Conservation (phyloP, 2,329 filamentous ascomycete species). For the Epicoccum nigrum region DNA sequence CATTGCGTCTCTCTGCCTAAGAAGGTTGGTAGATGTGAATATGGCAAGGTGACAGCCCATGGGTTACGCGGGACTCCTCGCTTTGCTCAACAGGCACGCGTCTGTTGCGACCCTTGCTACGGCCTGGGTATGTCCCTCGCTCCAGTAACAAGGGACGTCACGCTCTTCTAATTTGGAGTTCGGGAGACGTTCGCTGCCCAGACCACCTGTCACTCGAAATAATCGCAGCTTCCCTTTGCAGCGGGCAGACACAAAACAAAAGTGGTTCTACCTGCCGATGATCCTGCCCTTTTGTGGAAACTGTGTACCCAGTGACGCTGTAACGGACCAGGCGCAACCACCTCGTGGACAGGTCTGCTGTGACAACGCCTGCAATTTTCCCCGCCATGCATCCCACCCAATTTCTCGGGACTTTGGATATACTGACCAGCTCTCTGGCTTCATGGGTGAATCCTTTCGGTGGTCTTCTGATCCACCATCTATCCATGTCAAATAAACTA, state of each 20-base stretch:
- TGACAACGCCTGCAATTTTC: constrained; percentile 9
- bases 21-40: too few species aligned
- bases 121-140: constrained; percentile 10
- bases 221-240: neutral
- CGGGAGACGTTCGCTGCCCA: constrained; percentile 8
- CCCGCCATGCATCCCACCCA: neutral
- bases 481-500: constrained; percentile 6
- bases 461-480: neutral
- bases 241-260: neutral
- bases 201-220: constrained; percentile 3
- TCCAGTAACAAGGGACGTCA: constrained; percentile 7
- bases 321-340: constrained; percentile 20
- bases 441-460: constrained; percentile 12
- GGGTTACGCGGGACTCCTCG: neutral
- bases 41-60: too few species aligned
- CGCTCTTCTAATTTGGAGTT: constrained; percentile 6
- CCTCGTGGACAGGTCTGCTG: constrained; percentile 29
- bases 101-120: constrained; percentile 9
- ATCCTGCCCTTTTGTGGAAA: constrained; percentile 3
- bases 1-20: too few species aligned
- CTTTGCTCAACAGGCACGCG: neutral
- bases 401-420: too few species aligned
- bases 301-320: constrained; percentile 5
- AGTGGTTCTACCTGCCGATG: neutral
- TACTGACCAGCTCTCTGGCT: constrained; percentile 11